Conservation (phyloP, 2,329 filamentous ascomycete genomes). For the Aspergillus hiratsukae region DNA sequence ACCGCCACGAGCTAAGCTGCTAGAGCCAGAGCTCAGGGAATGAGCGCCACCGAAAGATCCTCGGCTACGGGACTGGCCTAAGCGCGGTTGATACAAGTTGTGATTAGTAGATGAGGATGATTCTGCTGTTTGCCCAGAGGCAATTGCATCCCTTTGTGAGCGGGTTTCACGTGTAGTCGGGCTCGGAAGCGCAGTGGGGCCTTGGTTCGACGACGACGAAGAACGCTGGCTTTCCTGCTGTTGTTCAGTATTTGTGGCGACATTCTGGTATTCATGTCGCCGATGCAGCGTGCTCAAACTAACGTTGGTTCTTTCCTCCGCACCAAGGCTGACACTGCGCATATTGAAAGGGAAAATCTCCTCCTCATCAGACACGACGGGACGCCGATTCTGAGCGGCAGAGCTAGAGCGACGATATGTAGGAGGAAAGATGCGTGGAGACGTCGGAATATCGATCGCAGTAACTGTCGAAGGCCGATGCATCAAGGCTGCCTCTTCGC, state of each 20-base stretch:
- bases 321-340: conserved; percentile 45
- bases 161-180: conserved; percentile 17
- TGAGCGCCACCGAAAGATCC: conserved; percentile 35
- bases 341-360: conserved; percentile 44
- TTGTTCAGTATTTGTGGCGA: conserved; percentile 14
- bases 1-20: conserved; percentile 36
- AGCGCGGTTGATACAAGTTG: conserved; percentile 35
- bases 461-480: conserved; percentile 33
- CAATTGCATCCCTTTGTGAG: conserved; percentile 17
- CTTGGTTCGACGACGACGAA: conserved; percentile 16
- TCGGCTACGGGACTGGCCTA: conserved; percentile 33
- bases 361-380: conserved; percentile 37
- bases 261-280: conserved; percentile 29
- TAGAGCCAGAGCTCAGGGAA: conserved; percentile 37
- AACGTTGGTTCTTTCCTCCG: conserved; percentile 33
- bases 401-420: conserved; percentile 44
- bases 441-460: conserved; percentile 48
- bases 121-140: conserved; percentile 22
- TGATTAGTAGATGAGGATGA: conserved; percentile 30
- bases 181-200: conserved; percentile 13
- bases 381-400: conserved; percentile 35
- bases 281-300: conserved; percentile 30
- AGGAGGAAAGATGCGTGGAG: conserved; percentile 39
- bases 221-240: conserved; percentile 12
- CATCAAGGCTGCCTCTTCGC: conserved; percentile 30